phyloP scores from a whole-genome alignment of 257 asterid species.

The Rehmannia glutinosa region DNA sequence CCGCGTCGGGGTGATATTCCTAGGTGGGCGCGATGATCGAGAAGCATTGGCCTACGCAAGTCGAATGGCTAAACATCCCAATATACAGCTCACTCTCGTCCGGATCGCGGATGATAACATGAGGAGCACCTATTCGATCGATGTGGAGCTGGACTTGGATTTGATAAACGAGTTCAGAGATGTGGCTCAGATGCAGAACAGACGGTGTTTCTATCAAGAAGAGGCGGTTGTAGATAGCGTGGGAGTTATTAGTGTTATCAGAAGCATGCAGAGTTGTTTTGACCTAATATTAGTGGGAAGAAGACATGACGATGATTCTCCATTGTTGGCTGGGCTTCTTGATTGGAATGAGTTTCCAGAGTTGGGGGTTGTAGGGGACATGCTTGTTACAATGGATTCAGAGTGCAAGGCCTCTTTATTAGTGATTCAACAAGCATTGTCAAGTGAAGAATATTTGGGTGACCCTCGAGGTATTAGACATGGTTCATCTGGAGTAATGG shows the following conservation, averaged over 20 bases:
- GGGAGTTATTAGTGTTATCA: constrained; percentile 19
- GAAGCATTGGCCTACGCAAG: constrained; percentile 37
- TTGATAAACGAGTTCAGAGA: constrained; percentile 11
- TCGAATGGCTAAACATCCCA: constrained; percentile 32
- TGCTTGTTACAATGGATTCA: constrained; percentile 28
- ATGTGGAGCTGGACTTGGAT: constrained; percentile 12
- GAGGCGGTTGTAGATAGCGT: constrained; percentile 27
- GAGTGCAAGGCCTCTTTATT: constrained; percentile 22
- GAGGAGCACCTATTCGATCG: neutral
- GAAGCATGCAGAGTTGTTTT: constrained; percentile 18
- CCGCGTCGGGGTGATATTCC: constrained; percentile 27
- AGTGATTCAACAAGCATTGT: constrained; percentile 34
- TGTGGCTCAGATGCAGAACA: constrained; percentile 2
- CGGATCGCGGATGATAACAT: constrained; percentile 9
- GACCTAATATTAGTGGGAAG: constrained; percentile 41
- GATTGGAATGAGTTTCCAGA: constrained; percentile 46
- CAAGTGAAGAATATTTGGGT: neutral
- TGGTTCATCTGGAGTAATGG: neutral
- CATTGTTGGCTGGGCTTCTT: constrained; percentile 24
- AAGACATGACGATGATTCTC: constrained; percentile 18
- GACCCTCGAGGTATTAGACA: neutral
- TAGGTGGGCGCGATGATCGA: constrained; percentile 47
- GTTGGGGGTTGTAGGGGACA: constrained; percentile 37
- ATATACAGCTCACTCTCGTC: constrained; percentile 21
- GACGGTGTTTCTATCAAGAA: constrained; percentile 26